These are phyloP conservation scores for Hamigera avellanea DNA, from an alignment of 495 filamentous ascomycete species.

Conservation along the genomic window DNA sequence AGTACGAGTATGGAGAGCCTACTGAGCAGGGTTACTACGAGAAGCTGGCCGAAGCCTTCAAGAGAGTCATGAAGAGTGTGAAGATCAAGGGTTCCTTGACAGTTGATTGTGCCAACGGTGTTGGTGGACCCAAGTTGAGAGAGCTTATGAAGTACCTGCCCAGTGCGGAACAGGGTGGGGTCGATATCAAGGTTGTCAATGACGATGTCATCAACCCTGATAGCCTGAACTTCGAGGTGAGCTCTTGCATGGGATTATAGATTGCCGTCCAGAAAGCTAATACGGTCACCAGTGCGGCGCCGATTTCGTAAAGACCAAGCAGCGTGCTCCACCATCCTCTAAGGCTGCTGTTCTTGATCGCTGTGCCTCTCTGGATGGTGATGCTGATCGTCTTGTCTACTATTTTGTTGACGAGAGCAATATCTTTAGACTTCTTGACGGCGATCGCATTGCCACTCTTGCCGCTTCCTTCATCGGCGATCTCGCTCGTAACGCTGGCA, in stretches of 20 bases:
- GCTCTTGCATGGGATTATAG: slow-evolving; percentile 5
- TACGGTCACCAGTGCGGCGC: slow-evolving; percentile 62
- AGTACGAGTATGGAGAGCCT: slow-evolving; percentile 73
- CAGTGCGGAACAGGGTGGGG: slow-evolving; percentile 42
- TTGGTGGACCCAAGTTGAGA: slow-evolving; percentile 83
- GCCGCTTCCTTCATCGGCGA: slow-evolving; percentile 90
- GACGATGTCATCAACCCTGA: slow-evolving; percentile 85
- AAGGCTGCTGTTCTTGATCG: slow-evolving; percentile 64
- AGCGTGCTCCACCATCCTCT: slow-evolving; percentile 76
- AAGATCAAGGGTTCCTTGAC: slow-evolving; percentile 61
- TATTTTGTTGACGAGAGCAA: slow-evolving; percentile 79
- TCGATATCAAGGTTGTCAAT: slow-evolving; percentile 82
- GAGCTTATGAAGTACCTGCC: slow-evolving; percentile 80
- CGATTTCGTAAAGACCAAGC: slow-evolving; percentile 94
- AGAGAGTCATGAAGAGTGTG: slow-evolving; percentile 62
- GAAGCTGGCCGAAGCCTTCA: slow-evolving; percentile 74
- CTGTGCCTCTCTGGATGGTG: slow-evolving; percentile 87
- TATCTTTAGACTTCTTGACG: slow-evolving; percentile 82
- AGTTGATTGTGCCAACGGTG: slow-evolving; percentile 94
- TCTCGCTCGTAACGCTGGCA: slow-evolving; percentile 65
- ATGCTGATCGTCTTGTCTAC: slow-evolving; percentile 91
- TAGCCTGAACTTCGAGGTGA: slow-evolving; percentile 74
- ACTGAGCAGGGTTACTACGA: slow-evolving; percentile 90
- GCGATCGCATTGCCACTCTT: slow-evolving; percentile 91
- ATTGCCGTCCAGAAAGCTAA: slow-evolving; percentile 8